Conservation (phyloP, 306 rosid genomes). For the Alnus glutinosa region DNA sequence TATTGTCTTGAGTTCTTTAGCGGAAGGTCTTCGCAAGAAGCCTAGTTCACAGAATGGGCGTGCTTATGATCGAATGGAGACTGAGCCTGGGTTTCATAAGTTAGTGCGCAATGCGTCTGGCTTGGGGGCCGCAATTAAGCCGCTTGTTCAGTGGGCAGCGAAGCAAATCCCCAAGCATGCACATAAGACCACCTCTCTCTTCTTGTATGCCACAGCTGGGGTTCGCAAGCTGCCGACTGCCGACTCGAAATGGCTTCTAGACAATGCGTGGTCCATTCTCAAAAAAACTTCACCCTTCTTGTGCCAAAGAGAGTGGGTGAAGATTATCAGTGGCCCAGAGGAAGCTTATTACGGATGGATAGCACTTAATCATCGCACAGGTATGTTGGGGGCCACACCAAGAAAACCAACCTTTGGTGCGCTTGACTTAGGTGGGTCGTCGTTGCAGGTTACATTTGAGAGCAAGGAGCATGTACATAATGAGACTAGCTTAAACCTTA, state of each 20-base stretch:
- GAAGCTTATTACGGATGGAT: slow-evolving; percentile 98
- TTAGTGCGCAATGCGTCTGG: slow-evolving; percentile 68
- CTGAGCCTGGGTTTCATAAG: slow-evolving; percentile 92
- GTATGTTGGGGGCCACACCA: slow-evolving; percentile 62
- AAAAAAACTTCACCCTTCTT: slow-evolving; percentile 70
- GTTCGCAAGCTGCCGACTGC: slow-evolving; percentile 68
- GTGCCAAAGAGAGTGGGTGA: slow-evolving; percentile 74
- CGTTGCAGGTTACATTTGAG: slow-evolving; percentile 94
- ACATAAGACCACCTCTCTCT: slow-evolving; percentile 67
- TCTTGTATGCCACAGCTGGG: slow-evolving; percentile 90
- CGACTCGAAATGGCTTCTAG: slow-evolving; percentile 78
- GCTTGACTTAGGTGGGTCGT: slow-evolving; percentile 94
- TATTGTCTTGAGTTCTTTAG: slow-evolving; percentile 46
- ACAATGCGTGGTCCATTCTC: slow-evolving; percentile 78
- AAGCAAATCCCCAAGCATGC: slow-evolving; percentile 76
- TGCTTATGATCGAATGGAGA: slow-evolving; percentile 91
- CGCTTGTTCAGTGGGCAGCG: slow-evolving; percentile 81
- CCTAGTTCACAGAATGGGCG: slow-evolving; percentile 50
- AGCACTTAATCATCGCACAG: slow-evolving; percentile 74
- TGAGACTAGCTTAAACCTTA: slow-evolving; percentile 66
- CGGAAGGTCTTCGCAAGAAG: slow-evolving; percentile 39
- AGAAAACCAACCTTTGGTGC: slow-evolving; percentile 83
- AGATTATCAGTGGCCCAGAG: slow-evolving; percentile 76
- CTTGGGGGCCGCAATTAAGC: slow-evolving; percentile 63
- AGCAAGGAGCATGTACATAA: slow-evolving; percentile 56